Conservation (phyloP, 495 filamentous ascomycete species). For the Penicillium ochrochloron region DNA sequence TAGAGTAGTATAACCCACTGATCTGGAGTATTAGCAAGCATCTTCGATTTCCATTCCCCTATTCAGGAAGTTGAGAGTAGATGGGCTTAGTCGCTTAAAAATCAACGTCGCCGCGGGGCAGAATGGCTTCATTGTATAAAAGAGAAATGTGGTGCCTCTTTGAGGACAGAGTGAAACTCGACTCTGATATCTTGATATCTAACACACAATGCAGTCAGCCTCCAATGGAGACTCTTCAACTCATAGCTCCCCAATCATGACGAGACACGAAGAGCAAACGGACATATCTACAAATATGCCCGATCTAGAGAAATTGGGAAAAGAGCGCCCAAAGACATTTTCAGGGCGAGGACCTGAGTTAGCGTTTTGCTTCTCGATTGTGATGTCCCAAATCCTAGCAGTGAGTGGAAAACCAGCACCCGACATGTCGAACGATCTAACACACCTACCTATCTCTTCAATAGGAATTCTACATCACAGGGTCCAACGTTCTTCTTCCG, state of each 20-base stretch:
- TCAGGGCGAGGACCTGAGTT: constrained; percentile 62
- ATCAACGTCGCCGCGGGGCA: background rate
- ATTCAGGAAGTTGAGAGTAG: constrained; percentile 14
- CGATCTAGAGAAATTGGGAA: constrained; percentile 67
- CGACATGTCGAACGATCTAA: constrained; percentile 5
- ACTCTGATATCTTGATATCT: background rate
- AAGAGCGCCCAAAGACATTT: constrained; percentile 72
- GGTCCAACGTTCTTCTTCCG: constrained; percentile 83
- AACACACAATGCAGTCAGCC: background rate
- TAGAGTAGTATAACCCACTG: background rate
- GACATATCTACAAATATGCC: constrained; percentile 10
- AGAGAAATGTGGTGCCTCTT: background rate
- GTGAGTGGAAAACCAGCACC: constrained; percentile 39
- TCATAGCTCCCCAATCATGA: background rate
- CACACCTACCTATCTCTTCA: constrained; percentile 24
- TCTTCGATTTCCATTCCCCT: constrained; percentile 10
- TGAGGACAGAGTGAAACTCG: background rate
- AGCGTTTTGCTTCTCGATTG: constrained; percentile 72
- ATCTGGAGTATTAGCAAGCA: constrained; percentile 9
- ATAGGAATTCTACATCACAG: constrained; percentile 81
- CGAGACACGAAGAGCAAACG: constrained; percentile 5
- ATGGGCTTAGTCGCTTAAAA: constrained; percentile 9
- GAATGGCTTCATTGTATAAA: background rate
- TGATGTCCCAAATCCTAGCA: constrained; percentile 74
- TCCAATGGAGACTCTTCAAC: background rate